Base-by-base conservation (phyloP, 352 stramenopile genomes). In the Pythium brassicae region DNA sequence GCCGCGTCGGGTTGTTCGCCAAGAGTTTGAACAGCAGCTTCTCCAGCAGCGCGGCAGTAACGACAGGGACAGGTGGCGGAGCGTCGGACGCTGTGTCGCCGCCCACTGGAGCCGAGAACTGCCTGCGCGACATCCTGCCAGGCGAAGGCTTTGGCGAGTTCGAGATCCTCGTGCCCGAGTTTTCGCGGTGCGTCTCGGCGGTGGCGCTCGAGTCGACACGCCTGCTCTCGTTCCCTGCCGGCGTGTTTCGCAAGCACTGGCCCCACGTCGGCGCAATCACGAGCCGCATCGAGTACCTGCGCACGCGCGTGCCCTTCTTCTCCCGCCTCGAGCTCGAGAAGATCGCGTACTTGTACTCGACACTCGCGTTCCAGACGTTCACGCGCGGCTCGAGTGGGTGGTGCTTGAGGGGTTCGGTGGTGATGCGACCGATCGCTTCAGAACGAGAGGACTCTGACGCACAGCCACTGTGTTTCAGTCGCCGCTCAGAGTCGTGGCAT, bases 101-200 rank as follows among this genome's bases (percentile, higher is more conserved):
- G n/a, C n/a, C n/a, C n/a, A n/a, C 26, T 10, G 45, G 47, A 0
- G 54, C 43, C 14, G 55, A 76, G 5, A 52, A 63, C 17, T 76
- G 45, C 37, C 62, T 88, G 3, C 64, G 70, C 14, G 78, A 86
- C 23, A 54, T 88, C 23, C 23, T 35, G 0, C 37, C 58, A 2
- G 70, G 72, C 19, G 55, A 69, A 15, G 76, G 78, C n/a, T 86
- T 88, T 63, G 78, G 78, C 4, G 78, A 88, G 49, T 85, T 88
- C 39, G 72, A 85, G 50, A 69, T 88, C 17, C 72, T 86, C 35
- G 53, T 83, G 5, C 65, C 66, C 12, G 70, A 84, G 1, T 55
- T 64, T 6, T 61, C 61, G 9, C 59, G 61, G 4, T 59, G 72
- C 32, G 61, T 80, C 8, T 51, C 69, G n/a, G 75, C 78, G 25